Base-by-base conservation (phyloP, 2,329 filamentous ascomycete genomes). In the Aspergillus neoniger region DNA sequence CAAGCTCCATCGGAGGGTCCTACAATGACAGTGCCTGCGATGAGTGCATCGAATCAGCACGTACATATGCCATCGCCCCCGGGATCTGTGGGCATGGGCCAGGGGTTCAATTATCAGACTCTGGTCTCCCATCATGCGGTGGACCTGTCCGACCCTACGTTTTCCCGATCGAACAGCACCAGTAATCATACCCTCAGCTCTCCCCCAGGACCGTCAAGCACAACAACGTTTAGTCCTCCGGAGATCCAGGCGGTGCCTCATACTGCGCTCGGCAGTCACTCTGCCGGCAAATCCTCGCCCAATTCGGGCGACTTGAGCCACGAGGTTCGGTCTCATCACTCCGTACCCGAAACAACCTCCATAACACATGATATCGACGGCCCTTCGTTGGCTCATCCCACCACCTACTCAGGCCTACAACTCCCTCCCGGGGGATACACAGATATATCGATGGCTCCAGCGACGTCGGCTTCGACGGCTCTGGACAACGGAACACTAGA, bases 141-240 rank as follows among this genome's bases (percentile, higher is more conserved):
- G 49, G 62, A 65, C 7, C 59, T 57, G 15, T 58, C 72, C 3
- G 69, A 73, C n/a, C 59, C 66, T n/a, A 56, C 64, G 6, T 61
- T 70, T 38, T 60, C 72, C 52, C 72, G 70, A 21, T 66, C 71
- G 8, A 64, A 68, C 50, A 72, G 69, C 44, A 55, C 63, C 4
- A 69, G 69, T 44, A 74, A 67, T 58, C 70, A 70, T 59, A 63
- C 67, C 7, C 65, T 71, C 55, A 71, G 67, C 55, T 72, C 74
- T 14, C 66, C 68, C 2, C 65, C 70, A 19, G 62, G 67, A 19
- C 70, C 72, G 30, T 63, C 70, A 7, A 56, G 62, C 14, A 55
- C 66, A 5, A 61, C 68, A 6, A 44, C 41, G 19, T 78, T 73
- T 61, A 67, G 69, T 23, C 64, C 71, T 2, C 60, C 67, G 1